These are phyloP conservation scores for Pichia heedii DNA, from an alignment of 805 yeast species.

Conservation along the genomic window DNA sequence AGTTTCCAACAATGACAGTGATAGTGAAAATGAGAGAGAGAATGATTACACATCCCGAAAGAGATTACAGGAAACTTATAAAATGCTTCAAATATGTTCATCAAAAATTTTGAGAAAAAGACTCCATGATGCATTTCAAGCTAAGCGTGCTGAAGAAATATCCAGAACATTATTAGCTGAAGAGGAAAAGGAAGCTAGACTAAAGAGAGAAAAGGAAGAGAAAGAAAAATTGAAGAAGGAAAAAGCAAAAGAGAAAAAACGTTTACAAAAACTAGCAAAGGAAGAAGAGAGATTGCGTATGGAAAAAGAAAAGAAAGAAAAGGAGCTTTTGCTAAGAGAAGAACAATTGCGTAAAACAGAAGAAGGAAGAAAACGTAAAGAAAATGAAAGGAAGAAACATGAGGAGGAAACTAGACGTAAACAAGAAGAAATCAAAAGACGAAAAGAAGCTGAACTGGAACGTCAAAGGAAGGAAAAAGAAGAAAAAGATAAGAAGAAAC, in stretches of 20 bases:
- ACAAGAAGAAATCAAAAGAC: conserved; percentile 32
- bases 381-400: conserved; percentile 33
- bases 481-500: conserved; percentile 32
- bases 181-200: conserved; percentile 58
- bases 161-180: conserved; percentile 55
- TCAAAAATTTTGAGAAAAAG: conserved; percentile 69
- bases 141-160: conserved; percentile 70
- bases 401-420: conserved; percentile 19
- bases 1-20: conserved; percentile 14
- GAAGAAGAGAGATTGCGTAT: conserved; percentile 44
- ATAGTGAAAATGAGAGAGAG: conserved; percentile 28
- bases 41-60: conserved; percentile 47
- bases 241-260: conserved; percentile 62
- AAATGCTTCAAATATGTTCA: conserved; percentile 70
- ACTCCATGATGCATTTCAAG: conserved; percentile 67
- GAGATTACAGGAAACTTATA: conserved; percentile 69
- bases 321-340: conserved; percentile 32
- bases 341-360: conserved; percentile 36
- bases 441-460: conserved; percentile 34
- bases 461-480: conserved; percentile 26
- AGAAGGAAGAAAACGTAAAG: conserved; percentile 38
- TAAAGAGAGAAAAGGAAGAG: conserved; percentile 56
- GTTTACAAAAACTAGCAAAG: conserved; percentile 49
- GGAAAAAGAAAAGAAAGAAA: conserved; percentile 46
- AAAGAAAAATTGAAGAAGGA: conserved; percentile 59